Evolutionary conservation across 140 eudicot genomes (phyloP).

Genomic region (Oenanthe javanica): DNA sequence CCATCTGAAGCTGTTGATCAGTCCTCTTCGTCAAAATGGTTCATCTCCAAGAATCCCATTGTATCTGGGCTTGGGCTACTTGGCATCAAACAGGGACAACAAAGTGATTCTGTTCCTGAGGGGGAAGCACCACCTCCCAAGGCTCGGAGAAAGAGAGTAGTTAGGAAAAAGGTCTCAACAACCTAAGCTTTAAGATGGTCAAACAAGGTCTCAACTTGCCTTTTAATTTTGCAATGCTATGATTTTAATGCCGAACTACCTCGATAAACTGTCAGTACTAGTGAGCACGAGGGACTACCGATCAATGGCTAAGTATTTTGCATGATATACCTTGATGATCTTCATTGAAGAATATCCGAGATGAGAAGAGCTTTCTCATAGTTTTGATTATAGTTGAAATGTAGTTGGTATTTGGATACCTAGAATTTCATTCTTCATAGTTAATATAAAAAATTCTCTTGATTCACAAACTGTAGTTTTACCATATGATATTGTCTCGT

Average conservation of each 20-base stretch:
- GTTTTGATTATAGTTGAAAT: not conserved
- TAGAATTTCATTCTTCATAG: not conserved
- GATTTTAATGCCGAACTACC: not conserved
- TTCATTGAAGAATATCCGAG: not conserved
- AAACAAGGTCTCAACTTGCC: not conserved
- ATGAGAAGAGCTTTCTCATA: not conserved
- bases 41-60: constrained; percentile 71
- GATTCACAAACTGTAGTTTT: not conserved
- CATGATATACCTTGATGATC: not conserved
- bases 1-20: constrained; percentile 46
- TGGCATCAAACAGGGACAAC: constrained; percentile 66
- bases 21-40: constrained; percentile 63
- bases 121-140: constrained; percentile 58
- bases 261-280: not conserved
- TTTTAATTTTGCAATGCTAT: not conserved
- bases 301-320: not conserved
- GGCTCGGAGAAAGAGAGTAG: constrained; percentile 83
- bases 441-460: not conserved
- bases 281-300: not conserved
- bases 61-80: constrained; percentile 87
- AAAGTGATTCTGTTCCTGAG: constrained; percentile 38
- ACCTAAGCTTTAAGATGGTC: constrained; percentile 23
- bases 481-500: not conserved
- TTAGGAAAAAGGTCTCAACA: constrained; percentile 65
- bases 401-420: not conserved